A percentile compares a stretch with the other conserved stretches of the same genome.
Conservation (phyloP, 176 grass and related monocot species). For the Ensete ventricosum region DNA sequence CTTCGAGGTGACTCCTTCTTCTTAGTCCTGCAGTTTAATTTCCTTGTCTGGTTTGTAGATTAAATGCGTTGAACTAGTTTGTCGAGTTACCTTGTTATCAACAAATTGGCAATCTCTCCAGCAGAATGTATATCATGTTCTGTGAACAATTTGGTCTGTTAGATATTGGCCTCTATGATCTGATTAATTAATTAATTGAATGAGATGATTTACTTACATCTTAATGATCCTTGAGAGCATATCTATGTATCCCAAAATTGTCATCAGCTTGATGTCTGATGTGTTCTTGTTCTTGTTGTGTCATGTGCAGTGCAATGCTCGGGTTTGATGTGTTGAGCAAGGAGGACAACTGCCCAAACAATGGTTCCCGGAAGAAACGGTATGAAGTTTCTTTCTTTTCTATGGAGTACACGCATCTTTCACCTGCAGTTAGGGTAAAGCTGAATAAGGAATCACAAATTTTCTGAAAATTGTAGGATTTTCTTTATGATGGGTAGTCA, state of each 20-base stretch:
- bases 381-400: slow-evolving; percentile 1
- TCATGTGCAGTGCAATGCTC: slow-evolving; percentile 53
- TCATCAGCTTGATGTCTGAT: no score
- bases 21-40: not conserved
- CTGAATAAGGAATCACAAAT: not conserved
- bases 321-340: slow-evolving; percentile 60
- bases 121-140: not conserved
- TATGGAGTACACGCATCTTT: not conserved
- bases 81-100: not conserved
- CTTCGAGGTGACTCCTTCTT: slow-evolving; percentile 3
- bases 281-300: not conserved
- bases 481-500: not conserved
- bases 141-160: not conserved
- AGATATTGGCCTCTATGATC: not conserved
- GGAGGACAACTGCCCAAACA: slow-evolving; percentile 41
- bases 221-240: not conserved
- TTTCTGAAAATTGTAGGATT: not conserved
- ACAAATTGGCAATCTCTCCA: not conserved
- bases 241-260: no score
- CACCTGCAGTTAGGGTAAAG: not conserved
- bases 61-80: not conserved
- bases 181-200: not conserved
- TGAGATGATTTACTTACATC: not conserved
- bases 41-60: not conserved
- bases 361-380: slow-evolving; percentile 56